Evolutionary conservation across 169 alveolate genomes (phyloP), one percentile per base, ranked within the genome.

Genomic region (Cryptosporidium sp.): DNA sequence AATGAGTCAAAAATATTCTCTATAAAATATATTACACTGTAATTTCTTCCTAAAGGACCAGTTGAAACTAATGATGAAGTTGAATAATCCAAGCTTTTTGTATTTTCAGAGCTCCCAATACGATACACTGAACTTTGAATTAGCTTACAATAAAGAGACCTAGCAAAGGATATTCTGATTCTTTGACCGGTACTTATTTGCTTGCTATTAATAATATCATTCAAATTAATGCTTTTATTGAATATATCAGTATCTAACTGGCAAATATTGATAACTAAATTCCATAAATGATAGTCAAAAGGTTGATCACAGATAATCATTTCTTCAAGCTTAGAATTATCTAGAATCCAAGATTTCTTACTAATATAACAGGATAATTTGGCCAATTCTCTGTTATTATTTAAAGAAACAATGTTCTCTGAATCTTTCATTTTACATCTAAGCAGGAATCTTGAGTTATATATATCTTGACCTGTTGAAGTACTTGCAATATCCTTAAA

Each of bases 171-270:
- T 18, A 80, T 48, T 44, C 89, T 31, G n/a, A 51, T 51, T 21
- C 75, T 80, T 48, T 80, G 89, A 10, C 89, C 89, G 21, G 60
- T 61, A 80, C 89, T 80, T 3, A 80, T 60, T 39, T 80, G 89
- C n/a, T 62, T 80, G 5, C 52, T 31, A 48, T 65, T 80, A 21
- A 80, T 60, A 14, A 35, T 62, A 23, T 80, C 89, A 18, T 37
- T 35, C 8, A 62, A 7, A 23, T 23, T 62, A 44, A 80, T 60
- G 31, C 51, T 42, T 21, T 39, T 56, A 62, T 80, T 60, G 14
- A 62, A 33, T 16, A 80, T 62, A 48, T 80, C 89, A 42, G 33
- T 12, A 14, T 35, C 56, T 7, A 80, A 29, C 21, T 65, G 75
- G n/a, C 80, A 80, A 18, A 62, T 44, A 16, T 39, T 44, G 16